Base-by-base conservation (phyloP, 2,329 filamentous ascomycete species). In the Sordariomycetes sp. region DNA sequence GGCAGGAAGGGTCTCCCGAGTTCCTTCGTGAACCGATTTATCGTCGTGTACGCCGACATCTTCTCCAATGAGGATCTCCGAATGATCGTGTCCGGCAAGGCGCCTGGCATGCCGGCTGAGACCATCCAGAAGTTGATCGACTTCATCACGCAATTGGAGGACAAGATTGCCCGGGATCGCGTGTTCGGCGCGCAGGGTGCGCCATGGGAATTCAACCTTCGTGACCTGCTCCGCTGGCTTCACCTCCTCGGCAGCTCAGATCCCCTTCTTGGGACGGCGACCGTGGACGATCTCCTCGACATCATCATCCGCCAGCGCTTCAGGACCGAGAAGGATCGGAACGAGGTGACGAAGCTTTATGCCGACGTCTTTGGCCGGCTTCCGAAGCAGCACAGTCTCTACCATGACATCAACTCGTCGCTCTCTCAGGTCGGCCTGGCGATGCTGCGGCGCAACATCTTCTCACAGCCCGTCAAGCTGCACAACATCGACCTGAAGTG, bases 11-110 rank as follows among this genome's bases (percentile, higher is more conserved):
- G 94, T 45, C 75, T 99, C 39, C 94, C 94, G 1, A 88, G 87
- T 58, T 97, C 94, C 1, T 99, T 99, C 65, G 94, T 99, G 61
- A 97, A 99, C 68, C 87, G 95, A 52, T 99, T 99, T 68, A 94
- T 95, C 42, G 92, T 99, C 20, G 95, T 99, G 0, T 97, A 97
- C 70, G 90, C 94, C 59, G 94, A 99, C 66, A 81, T 90, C 4
- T 94, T 99, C 67, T 86, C 80, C 17, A 77, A 86, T 28, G 80
- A 89, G 35, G 94, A 99, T 73, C 72, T 99, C 59, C 79, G 86
- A 59, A 74, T 87, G 53, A 97, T 99, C 61, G 95, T 90, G 53
- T 76, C 79, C 28, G 87, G 86, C 62, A 83, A 88, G 60, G 96
- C 89, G 65, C 85, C 89, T 0, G 67, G 72, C 1, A 78, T 91